Evolutionary conservation across 495 filamentous ascomycete genomes (phyloP).

Genomic region (Neurospora sp.): DNA sequence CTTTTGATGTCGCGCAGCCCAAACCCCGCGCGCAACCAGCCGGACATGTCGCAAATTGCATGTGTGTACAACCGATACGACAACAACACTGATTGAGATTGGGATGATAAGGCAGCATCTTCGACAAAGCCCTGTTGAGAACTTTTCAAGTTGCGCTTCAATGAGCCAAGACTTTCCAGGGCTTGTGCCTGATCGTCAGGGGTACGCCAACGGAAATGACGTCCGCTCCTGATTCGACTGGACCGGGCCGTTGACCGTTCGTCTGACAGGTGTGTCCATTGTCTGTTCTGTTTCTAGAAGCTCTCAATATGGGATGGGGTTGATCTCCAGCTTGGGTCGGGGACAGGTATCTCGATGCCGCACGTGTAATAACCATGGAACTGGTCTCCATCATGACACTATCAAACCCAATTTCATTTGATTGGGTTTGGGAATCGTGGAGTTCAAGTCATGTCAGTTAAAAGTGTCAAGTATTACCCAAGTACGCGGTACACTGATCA

Average conservation of each 20-base stretch:
- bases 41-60: neutral
- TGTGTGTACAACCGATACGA: neutral
- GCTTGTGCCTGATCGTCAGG: neutral
- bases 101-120: neutral
- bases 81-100: neutral
- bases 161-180: neutral
- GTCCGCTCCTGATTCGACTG: neutral
- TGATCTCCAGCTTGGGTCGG: neutral
- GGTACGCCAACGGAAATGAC: neutral
- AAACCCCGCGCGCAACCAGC: neutral
- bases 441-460: neutral
- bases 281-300: neutral
- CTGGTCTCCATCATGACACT: neutral
- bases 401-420: neutral
- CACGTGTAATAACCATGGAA: neutral
- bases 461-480: neutral
- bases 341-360: neutral
- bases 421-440: neutral
- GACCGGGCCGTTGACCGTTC: neutral
- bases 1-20: neutral
- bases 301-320: neutral
- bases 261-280: neutral
- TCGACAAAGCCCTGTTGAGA: neutral
- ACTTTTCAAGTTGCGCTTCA: neutral
- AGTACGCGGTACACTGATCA: neutral